Conservation (phyloP, 148 eudicot genomes). For the Spergularia marina region DNA sequence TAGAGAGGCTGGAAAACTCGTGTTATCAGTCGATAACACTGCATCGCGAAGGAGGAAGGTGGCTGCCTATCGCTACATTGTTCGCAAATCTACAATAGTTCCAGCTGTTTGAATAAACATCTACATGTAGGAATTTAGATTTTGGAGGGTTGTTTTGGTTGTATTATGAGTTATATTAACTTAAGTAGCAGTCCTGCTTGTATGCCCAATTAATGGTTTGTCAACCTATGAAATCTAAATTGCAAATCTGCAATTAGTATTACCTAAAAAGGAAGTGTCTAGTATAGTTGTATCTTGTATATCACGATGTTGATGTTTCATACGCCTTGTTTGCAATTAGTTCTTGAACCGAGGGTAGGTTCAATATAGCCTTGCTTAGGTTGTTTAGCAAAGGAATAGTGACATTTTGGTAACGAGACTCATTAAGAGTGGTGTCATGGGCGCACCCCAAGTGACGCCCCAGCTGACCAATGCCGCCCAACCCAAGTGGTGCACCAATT, state of each 20-base stretch:
- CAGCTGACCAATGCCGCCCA: too few species aligned
- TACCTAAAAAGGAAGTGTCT: not conserved
- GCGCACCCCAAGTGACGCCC: too few species aligned
- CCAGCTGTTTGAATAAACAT: not conserved
- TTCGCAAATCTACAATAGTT: conserved; percentile 47
- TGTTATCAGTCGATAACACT: conserved; percentile 79
- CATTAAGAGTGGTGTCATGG: too few species aligned
- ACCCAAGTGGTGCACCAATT: too few species aligned
- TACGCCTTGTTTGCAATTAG: too few species aligned
- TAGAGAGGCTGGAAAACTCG: conserved; percentile 69
- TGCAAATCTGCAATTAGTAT: not conserved
- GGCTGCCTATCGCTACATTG: conserved; percentile 78
- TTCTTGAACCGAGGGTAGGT: too few species aligned
- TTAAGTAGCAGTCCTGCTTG: not conserved
- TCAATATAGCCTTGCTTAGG: too few species aligned
- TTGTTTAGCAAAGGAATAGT: too few species aligned
- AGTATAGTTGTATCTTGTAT: conserved; percentile 11
- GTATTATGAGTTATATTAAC: conserved; percentile 19
- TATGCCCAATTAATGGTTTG: conserved; percentile 10
- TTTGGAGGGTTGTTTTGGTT: conserved; percentile 15
- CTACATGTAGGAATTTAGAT: conserved; percentile 8
- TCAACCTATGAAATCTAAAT: conserved; percentile 7
- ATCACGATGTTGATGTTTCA: conserved; percentile 6
- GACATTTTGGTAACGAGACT: too few species aligned
- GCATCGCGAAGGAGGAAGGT: conserved; percentile 71